phyloP scores from a whole-genome alignment of 768 basidiomycete genomes.

The Hydnum rufescens region DNA sequence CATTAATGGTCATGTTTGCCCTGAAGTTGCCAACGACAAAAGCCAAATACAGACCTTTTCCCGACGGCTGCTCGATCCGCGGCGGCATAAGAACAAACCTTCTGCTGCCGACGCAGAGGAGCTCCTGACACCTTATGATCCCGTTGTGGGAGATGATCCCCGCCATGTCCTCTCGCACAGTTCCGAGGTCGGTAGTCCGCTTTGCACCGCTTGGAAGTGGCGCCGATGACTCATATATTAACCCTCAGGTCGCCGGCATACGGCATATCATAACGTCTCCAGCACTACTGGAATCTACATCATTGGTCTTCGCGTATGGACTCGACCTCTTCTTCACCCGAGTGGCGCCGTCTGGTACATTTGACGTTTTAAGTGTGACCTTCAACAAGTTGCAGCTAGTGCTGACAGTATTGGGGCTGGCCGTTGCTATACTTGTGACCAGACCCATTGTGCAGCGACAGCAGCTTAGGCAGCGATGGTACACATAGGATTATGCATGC shows the following conservation, averaged over 20 bases:
- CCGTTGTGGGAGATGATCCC: slow-evolving; percentile 51
- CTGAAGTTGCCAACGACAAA: slow-evolving; percentile 63
- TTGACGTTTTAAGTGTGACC: slow-evolving; percentile 76
- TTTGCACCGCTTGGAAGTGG: slow-evolving; percentile 8
- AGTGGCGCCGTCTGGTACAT: slow-evolving; percentile 70
- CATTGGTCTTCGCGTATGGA: slow-evolving; percentile 68
- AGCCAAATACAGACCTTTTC: slow-evolving; percentile 59
- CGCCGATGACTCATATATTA: background rate
- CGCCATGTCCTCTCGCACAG: slow-evolving; percentile 35
- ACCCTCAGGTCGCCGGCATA: slow-evolving; percentile 42
- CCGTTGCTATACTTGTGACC: slow-evolving; percentile 54
- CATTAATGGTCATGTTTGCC: background rate
- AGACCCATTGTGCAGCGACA: slow-evolving; percentile 65
- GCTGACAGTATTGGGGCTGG: slow-evolving; percentile 54
- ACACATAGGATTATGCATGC: no score
- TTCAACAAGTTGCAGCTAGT: slow-evolving; percentile 90
- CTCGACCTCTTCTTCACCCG: slow-evolving; percentile 80
- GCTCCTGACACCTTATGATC: slow-evolving; percentile 67
- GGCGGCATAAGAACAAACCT: slow-evolving; percentile 58
- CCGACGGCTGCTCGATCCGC: slow-evolving; percentile 56
- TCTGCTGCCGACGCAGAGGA: slow-evolving; percentile 70
- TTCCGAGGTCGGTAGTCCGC: slow-evolving; percentile 27
- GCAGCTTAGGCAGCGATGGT: slow-evolving; percentile 52
- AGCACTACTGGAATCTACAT: slow-evolving; percentile 79
- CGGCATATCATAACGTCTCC: slow-evolving; percentile 56